Percentiles rank a stretch among this genome's conserved stretches.
Conservation (phyloP, 176 grass and related monocot genomes). For the Bothriochloa decipiens region DNA sequence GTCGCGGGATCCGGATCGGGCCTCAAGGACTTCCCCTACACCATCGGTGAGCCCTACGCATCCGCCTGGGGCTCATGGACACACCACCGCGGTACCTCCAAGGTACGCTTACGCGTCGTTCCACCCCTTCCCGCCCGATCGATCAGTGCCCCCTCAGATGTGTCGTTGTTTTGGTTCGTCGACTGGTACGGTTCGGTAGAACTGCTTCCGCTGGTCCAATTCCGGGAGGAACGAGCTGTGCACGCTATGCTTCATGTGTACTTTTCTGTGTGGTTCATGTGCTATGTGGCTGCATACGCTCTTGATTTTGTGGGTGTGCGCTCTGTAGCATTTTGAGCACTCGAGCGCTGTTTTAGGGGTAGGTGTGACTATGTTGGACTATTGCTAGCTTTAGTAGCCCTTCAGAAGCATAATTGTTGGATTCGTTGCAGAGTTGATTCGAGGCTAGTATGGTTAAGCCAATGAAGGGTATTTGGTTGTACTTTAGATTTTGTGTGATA, state of each 20-base stretch:
- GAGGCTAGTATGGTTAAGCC: neutral
- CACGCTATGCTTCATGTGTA: neutral
- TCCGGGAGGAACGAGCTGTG: neutral
- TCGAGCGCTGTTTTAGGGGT: neutral
- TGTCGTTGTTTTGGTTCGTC: neutral
- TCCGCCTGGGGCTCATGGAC: constrained; percentile 93
- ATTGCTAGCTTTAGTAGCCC: constrained; percentile 9
- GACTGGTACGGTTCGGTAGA: neutral
- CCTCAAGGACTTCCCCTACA: constrained; percentile 96
- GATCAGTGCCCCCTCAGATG: constrained; percentile 16
- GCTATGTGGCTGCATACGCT: constrained; percentile 7
- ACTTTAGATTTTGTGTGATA: neutral
- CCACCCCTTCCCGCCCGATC: neutral
- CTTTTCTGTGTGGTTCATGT: neutral
- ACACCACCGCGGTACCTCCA: constrained; percentile 86
- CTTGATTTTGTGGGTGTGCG: neutral
- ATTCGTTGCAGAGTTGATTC: constrained; percentile 4
- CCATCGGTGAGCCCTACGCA: constrained; percentile 82
- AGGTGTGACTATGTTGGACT: neutral
- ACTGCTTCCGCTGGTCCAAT: neutral
- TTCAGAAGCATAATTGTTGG: constrained; percentile 1
- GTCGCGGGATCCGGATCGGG: constrained; percentile 96
- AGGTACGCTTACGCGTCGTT: constrained; percentile 47
- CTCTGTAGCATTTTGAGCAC: neutral
- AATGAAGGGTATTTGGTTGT: neutral